Percentiles rank a stretch among this genome's conserved stretches.
Conservation (phyloP, 164 flowering plant species). For the Umbilicus rupestris region DNA sequence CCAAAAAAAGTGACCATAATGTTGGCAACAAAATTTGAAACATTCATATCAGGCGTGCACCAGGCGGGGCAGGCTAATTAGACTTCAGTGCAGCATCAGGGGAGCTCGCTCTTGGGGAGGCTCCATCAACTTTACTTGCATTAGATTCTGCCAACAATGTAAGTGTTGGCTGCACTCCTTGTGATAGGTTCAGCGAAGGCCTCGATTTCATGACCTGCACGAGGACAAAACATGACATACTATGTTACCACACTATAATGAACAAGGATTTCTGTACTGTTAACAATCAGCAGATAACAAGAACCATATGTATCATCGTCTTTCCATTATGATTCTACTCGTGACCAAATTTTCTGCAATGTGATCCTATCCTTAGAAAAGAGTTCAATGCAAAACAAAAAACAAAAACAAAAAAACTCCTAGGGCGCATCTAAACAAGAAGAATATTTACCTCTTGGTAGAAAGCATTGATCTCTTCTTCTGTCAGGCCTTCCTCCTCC, state of each 20-base stretch:
- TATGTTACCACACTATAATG: too few relatives aligned
- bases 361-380: not conserved
- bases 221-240: not conserved
- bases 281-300: not conserved
- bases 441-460: constrained; percentile 35
- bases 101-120: constrained; percentile 25
- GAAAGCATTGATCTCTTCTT: constrained; percentile 79
- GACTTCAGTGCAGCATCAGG: constrained; percentile 33
- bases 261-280: not conserved
- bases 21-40: constrained; percentile 26
- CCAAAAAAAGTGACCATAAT: constrained; percentile 16
- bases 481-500: constrained; percentile 76
- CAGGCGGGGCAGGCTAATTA: constrained; percentile 17
- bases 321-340: not conserved
- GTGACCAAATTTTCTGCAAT: not conserved
- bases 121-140: constrained; percentile 14
- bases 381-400: not conserved
- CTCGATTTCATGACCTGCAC: constrained; percentile 41
- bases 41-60: constrained; percentile 10
- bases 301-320: not conserved
- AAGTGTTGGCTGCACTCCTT: constrained; percentile 25
- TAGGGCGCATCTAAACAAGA: not conserved
- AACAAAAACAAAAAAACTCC: not conserved
- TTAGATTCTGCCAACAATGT: constrained; percentile 17
- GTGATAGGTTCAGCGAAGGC: constrained; percentile 25